Conservation (phyloP, 1,284 basidiomycete species). For the Cutaneotrichosporon sp. region DNA sequence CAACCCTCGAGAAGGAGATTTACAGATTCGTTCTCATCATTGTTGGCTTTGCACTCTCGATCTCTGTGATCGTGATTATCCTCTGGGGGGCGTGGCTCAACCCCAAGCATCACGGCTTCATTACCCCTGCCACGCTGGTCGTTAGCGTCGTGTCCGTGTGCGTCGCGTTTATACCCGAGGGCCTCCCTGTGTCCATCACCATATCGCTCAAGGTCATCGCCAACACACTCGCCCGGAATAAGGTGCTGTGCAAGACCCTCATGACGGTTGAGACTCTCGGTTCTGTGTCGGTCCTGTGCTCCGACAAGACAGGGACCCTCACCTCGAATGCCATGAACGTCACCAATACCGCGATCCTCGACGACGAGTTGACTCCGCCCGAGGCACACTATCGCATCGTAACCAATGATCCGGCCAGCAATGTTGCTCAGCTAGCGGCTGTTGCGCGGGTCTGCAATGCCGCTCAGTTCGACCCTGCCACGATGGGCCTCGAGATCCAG, state of each 20-base stretch:
- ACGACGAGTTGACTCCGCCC: conserved; percentile 37
- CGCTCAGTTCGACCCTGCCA: conserved; percentile 54
- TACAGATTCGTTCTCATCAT: conserved; percentile 51
- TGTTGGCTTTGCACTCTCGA: conserved; percentile 53
- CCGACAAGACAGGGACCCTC: conserved; percentile 59
- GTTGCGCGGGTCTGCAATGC: conserved; percentile 60
- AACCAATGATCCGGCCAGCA: conserved; percentile 8
- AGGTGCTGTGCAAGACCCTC: conserved; percentile 59
- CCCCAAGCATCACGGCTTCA: conserved; percentile 55
- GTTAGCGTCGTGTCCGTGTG: conserved; percentile 60
- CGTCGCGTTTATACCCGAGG: conserved; percentile 60
- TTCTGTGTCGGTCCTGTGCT: conserved; percentile 56
- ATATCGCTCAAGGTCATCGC: conserved; percentile 52
- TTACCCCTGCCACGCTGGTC: conserved; percentile 56
- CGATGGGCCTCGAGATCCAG: conserved; percentile 48
- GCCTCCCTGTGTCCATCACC: conserved; percentile 54
- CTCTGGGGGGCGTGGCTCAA: conserved; percentile 56
- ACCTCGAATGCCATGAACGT: conserved; percentile 52
- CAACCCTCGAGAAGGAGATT: conserved; percentile 50
- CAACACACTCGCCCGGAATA: conserved; percentile 55
- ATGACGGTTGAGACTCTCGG: conserved; percentile 61
- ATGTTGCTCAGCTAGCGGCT: conserved; percentile 48
- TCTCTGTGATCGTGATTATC: conserved; percentile 53
- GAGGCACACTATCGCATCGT: conserved; percentile 38
- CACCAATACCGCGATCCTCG: conserved; percentile 51